Conservation (phyloP, 306 rosid species). For the Delonix regia region DNA sequence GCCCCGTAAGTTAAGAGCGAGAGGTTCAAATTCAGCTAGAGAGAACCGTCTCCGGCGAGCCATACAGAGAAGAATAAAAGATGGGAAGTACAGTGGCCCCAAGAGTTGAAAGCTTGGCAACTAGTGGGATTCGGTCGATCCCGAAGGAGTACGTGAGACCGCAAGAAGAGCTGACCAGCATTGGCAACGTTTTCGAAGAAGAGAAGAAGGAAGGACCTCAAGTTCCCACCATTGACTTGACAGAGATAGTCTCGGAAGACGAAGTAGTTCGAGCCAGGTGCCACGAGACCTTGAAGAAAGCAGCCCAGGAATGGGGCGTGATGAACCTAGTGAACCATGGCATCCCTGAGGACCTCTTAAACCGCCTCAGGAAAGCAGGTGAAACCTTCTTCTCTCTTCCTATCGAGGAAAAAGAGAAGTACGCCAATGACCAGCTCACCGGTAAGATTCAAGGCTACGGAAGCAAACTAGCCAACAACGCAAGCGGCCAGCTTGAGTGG, state of each 20-base stretch:
- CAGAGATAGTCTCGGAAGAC: conserved; percentile 54
- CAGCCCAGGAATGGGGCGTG: conserved; percentile 87
- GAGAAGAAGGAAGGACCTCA: conserved; percentile 67
- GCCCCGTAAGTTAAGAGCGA: no score
- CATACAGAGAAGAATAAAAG: background rate
- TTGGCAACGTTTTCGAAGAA: conserved; percentile 66
- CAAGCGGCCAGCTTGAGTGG: conserved; percentile 83
- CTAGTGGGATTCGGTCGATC: conserved; percentile 61
- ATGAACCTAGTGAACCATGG: conserved; percentile 87
- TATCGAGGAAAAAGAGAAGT: conserved; percentile 73
- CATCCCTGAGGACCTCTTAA: conserved; percentile 54
- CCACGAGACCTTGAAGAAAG: conserved; percentile 58
- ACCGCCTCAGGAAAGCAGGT: conserved; percentile 56
- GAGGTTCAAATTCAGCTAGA: no score
- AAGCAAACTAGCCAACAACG: conserved; percentile 82
- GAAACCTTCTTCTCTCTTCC: conserved; percentile 57
- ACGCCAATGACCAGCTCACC: conserved; percentile 62
- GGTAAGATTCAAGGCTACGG: conserved; percentile 90
- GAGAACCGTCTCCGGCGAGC: no score
- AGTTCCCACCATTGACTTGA: conserved; percentile 76
- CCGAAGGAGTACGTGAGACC: conserved; percentile 84
- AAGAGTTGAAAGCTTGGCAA: conserved; percentile 74
- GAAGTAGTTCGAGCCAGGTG: conserved; percentile 50
- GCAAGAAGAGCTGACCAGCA: conserved; percentile 64
- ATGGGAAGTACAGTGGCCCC: conserved; percentile 2